These are phyloP conservation scores for Fusarium sp. DNA, from an alignment of 2,329 filamentous ascomycete species.

Conservation along the genomic window DNA sequence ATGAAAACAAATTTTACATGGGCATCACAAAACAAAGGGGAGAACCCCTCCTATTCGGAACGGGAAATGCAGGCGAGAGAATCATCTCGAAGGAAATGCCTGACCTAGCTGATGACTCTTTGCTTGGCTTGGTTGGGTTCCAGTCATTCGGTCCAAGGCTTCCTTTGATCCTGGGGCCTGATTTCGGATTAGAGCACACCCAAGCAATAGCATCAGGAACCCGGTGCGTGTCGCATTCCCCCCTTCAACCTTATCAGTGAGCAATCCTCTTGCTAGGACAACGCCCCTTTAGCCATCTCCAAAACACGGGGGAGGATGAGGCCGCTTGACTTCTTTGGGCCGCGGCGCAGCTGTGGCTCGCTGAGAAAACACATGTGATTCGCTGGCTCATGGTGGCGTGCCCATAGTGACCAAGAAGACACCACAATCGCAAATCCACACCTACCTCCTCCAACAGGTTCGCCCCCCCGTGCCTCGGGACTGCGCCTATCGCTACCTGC, in stretches of 20 bases:
- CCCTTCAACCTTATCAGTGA: conserved; percentile 40
- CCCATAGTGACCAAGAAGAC: conserved; percentile 19
- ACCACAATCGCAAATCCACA: conserved; percentile 7
- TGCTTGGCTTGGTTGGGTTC: conserved; percentile 19
- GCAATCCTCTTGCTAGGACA: conserved; percentile 13
- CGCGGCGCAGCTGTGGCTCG: conserved; percentile 9
- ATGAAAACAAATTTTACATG: conserved; percentile 34
- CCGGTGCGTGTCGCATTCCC: conserved; percentile 31
- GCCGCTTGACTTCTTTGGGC: conserved; percentile 26
- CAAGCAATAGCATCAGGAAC: conserved; percentile 12
- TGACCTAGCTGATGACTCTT: background rate
- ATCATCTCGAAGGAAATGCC: conserved; percentile 12
- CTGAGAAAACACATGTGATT: conserved; percentile 1
- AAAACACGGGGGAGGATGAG: conserved; percentile 25
- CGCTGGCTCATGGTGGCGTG: conserved; percentile 8
- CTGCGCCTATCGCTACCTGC: conserved; percentile 36
- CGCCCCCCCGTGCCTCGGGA: conserved; percentile 21
- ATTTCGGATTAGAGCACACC: conserved; percentile 10
- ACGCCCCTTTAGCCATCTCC: conserved; percentile 17
- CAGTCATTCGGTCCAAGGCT: conserved; percentile 10
- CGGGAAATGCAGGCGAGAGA: conserved; percentile 20
- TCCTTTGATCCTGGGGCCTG: conserved; percentile 12
- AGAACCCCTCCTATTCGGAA: conserved; percentile 18
- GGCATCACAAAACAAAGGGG: conserved; percentile 25
- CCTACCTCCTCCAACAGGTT: conserved; percentile 19